Base-by-base conservation (phyloP, 1,284 basidiomycete genomes). In the Apiotrichum siamense region DNA sequence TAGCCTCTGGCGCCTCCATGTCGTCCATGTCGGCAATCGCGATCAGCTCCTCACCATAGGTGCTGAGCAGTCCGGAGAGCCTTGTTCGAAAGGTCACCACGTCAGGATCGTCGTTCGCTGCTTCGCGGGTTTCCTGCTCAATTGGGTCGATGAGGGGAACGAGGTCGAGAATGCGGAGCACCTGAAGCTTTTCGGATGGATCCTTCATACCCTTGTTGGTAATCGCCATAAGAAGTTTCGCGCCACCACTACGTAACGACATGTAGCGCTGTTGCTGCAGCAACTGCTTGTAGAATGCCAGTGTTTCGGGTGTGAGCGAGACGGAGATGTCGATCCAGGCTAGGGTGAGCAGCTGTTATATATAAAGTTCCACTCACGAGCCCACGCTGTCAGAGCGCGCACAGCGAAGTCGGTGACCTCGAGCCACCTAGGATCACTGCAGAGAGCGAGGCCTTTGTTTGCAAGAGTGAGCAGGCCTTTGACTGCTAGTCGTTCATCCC, bases 311-410 rank as follows among this genome's bases (percentile, higher is more conserved):
- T 1, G 92, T 97, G 55, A 99, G 86, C 26, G 96, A 89, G 52
- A 98, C 78, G 63, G 89, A 88, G 65, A 99, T 93, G 69, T 99
- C 97, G 63, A 98, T 87, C 96, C 96, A 99, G 10, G 92, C 91
- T 94, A 62, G 23, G 32, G 58, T 66, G 45, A 66, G 60, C 49
- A 7, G 17, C 18, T 24, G 21, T 12, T 18, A 21, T n/a, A 6
- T 15, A 3, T n/a, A 21, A 20, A 11, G n/a, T n/a, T n/a, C n/a
- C n/a, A 83, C 90, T 72, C 70, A 93, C 91, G 90, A 59, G 90
- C 91, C 73, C 97, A 98, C 37, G 92, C 89, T 11, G 85, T 88
- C 65, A 96, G 88, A 2, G 96, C 89, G 57, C 87, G 81, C 54
- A 97, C 80, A 15, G 90, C 88, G 81, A 87, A 85, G 64, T 93